Evolutionary conservation across 257 asterid genomes (phyloP).

Genomic region (Penstemon eatonii): DNA sequence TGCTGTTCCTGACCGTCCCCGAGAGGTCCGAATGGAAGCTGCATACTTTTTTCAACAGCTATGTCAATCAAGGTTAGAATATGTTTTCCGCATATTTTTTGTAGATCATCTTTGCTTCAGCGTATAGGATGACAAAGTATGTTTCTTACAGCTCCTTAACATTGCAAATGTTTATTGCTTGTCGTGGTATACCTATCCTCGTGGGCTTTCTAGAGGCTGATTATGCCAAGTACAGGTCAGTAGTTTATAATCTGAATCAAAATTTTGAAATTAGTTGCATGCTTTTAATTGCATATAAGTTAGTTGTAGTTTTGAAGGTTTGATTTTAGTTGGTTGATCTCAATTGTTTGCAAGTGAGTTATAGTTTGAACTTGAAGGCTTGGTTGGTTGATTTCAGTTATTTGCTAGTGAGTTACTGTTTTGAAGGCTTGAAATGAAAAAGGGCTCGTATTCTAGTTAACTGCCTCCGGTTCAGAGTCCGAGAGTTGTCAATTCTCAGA

Average conservation of each 20-base stretch:
- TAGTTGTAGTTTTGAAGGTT: too few relatives aligned
- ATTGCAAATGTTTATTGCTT: slow-evolving; percentile 94
- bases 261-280: slow-evolving; percentile 6
- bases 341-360: too few relatives aligned
- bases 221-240: slow-evolving; percentile 92
- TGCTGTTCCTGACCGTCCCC: slow-evolving; percentile 90
- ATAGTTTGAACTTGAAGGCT: too few relatives aligned
- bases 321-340: too few relatives aligned
- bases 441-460: neutral
- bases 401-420: neutral
- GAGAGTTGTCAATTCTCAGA: neutral
- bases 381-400: too few relatives aligned
- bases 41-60: slow-evolving; percentile 94
- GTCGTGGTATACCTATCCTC: slow-evolving; percentile 94
- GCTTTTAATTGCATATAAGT: neutral
- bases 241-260: slow-evolving; percentile 13
- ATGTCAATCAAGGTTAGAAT: slow-evolving; percentile 88
- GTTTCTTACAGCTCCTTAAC: slow-evolving; percentile 77
- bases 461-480: neutral
- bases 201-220: slow-evolving; percentile 99
- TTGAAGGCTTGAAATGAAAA: slow-evolving; percentile 19
- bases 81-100: slow-evolving; percentile 20
- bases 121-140: slow-evolving; percentile 23
- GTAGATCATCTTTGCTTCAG: slow-evolving; percentile 12
- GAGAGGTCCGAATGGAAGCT: slow-evolving; percentile 97